A percentile compares a stretch with the other conserved stretches of the same genome.
phyloP scores from a whole-genome alignment of 2,329 filamentous ascomycete genomes.

The Coniochaeta sp. region DNA sequence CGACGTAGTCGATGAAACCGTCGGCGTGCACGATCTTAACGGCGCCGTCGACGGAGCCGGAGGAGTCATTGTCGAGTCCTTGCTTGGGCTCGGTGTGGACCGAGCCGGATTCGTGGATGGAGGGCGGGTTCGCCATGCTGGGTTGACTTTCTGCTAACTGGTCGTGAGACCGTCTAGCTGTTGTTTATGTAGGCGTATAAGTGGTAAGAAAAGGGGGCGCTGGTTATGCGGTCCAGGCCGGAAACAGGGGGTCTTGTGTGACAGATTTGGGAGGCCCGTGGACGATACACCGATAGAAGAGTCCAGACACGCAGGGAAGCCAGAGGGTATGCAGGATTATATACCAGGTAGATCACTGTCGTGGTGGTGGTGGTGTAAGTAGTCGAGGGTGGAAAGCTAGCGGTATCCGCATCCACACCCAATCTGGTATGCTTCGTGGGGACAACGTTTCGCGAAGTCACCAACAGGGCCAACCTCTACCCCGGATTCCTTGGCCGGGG shows the following conservation, averaged over 20 bases:
- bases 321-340: too few relatives aligned
- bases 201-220: too few relatives aligned
- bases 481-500: slow-evolving; percentile 2
- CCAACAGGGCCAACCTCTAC: background rate
- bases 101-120: background rate
- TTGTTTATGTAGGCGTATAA: too few relatives aligned
- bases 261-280: too few relatives aligned
- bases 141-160: background rate
- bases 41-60: background rate
- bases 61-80: background rate
- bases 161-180: too few relatives aligned
- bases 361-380: too few relatives aligned
- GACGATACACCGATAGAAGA: too few relatives aligned
- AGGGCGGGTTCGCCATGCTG: background rate
- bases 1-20: slow-evolving; percentile 33
- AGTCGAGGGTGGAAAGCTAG: background rate
- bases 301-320: too few relatives aligned
- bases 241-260: too few relatives aligned
- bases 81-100: background rate
- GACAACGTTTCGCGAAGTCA: background rate
- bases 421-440: background rate
- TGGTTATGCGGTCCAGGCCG: too few relatives aligned
- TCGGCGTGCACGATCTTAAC: slow-evolving; percentile 28
- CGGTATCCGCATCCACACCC: background rate
- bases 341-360: too few relatives aligned